phyloP scores from a whole-genome alignment of 176 grass and related monocot species.

The Puya raimondii region DNA sequence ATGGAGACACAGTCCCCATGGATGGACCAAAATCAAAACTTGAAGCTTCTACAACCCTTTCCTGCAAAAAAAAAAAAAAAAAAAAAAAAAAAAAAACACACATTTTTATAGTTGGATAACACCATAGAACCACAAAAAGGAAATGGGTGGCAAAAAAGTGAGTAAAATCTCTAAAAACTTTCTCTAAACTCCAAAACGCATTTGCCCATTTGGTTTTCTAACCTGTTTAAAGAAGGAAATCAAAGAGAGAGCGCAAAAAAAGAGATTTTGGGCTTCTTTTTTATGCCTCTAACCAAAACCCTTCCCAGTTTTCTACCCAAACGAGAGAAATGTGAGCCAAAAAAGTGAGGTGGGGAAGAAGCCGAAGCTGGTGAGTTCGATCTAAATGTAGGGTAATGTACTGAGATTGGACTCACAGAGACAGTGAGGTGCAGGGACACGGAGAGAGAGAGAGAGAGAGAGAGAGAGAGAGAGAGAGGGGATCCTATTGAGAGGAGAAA shows the following conservation, averaged over 20 bases:
- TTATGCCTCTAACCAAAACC: too few relatives aligned
- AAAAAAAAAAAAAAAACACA: not conserved
- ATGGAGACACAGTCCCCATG: slow-evolving; percentile 6
- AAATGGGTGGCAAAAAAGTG: not conserved
- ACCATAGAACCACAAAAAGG: not conserved
- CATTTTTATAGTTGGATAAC: not conserved
- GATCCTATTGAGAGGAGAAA: not conserved
- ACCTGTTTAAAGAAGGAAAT: not conserved
- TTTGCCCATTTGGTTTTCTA: not conserved
- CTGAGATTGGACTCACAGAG: slow-evolving; percentile 1
- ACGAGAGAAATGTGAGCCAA: too few relatives aligned
- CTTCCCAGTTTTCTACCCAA: too few relatives aligned
- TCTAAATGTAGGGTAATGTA: not conserved
- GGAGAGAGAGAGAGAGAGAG: slow-evolving; percentile 9
- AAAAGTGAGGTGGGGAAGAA: not conserved
- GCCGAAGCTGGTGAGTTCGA: slow-evolving; percentile 12
- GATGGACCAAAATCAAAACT: not conserved
- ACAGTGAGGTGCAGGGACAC: not conserved
- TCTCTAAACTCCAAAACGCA: too few relatives aligned
- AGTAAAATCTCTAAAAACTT: not conserved
- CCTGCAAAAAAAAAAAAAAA: not conserved
- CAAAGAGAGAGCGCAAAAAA: not conserved
- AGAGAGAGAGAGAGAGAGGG: not conserved
- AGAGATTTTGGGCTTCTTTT: too few relatives aligned
- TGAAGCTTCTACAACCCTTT: not conserved